phyloP scores from a whole-genome alignment of 768 basidiomycete genomes.

The Lyophyllum decastes region DNA sequence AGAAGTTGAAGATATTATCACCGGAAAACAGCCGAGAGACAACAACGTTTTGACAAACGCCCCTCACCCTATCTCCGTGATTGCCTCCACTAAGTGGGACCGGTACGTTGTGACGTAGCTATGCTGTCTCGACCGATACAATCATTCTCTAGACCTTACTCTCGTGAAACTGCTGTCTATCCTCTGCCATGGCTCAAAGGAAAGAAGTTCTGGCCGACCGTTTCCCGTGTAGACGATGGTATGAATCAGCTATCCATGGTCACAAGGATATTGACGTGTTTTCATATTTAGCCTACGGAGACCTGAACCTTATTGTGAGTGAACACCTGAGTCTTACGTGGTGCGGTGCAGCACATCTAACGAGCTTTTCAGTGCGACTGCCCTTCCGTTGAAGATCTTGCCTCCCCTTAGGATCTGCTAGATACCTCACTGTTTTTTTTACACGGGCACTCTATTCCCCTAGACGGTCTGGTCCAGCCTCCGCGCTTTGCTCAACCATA shows the following conservation, averaged over 20 bases:
- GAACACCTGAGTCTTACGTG: not conserved
- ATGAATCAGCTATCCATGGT: constrained; percentile 25
- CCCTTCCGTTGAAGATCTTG: constrained; percentile 80
- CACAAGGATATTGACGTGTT: not conserved
- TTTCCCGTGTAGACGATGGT: constrained; percentile 94
- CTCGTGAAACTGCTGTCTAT: constrained; percentile 88
- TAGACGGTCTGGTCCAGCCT: constrained; percentile 45
- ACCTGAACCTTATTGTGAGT: constrained; percentile 86
- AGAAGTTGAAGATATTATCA: constrained; percentile 86
- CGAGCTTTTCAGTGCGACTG: constrained; percentile 68
- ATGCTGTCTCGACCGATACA: constrained; percentile 1
- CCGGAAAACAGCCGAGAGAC: constrained; percentile 85
- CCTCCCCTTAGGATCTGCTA: constrained; percentile 31
- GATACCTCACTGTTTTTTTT: constrained; percentile 8
- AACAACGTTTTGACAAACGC: constrained; percentile 94
- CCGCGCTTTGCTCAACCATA: constrained; percentile 71
- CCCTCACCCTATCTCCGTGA: constrained; percentile 82
- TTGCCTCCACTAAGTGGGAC: constrained; percentile 85
- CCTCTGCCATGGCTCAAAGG: constrained; percentile 80
- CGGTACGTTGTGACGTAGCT: constrained; percentile 45
- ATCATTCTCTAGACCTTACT: constrained; percentile 66
- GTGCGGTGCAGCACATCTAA: constrained; percentile 12
- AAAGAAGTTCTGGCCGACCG: constrained; percentile 97
- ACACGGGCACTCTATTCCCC: constrained; percentile 48
- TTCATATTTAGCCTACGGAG: constrained; percentile 73